Conservation (phyloP, 768 basidiomycete species). For the Dioszegia crocea region DNA sequence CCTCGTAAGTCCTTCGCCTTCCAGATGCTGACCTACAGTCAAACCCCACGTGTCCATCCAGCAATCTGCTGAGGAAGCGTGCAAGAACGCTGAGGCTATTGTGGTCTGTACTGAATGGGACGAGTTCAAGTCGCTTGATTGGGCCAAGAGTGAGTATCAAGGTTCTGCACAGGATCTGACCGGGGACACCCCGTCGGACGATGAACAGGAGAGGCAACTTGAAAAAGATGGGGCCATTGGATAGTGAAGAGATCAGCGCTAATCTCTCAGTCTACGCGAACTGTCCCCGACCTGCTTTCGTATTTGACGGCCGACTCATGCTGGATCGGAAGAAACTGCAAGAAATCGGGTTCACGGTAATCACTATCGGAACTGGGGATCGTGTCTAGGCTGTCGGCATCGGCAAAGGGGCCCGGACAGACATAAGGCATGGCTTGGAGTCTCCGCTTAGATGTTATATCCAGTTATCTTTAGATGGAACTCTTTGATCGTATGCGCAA, state of each 20-base stretch:
- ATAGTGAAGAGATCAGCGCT: too few relatives aligned
- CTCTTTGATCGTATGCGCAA: too few relatives aligned
- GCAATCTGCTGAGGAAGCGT: conserved; percentile 84
- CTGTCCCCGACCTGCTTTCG: conserved; percentile 99
- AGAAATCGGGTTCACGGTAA: too few relatives aligned
- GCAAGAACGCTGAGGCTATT: conserved; percentile 81
- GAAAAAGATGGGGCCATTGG: too few relatives aligned
- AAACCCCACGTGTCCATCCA: conserved; percentile 65
- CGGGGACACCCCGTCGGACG: neutral
- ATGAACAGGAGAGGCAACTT: neutral
- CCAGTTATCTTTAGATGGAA: too few relatives aligned
- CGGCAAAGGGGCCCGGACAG: too few relatives aligned
- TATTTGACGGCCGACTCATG: too few relatives aligned
- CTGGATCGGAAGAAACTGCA: too few relatives aligned
- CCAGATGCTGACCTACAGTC: conserved; percentile 28
- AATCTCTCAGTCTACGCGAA: conserved; percentile 68
- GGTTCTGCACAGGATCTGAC: too few relatives aligned
- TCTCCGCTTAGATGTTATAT: too few relatives aligned
- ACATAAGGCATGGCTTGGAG: too few relatives aligned
- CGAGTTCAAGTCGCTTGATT: conserved; percentile 89
- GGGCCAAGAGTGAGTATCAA: conserved; percentile 61
- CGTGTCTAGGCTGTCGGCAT: conserved; percentile 38
- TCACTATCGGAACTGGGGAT: conserved; percentile 51
- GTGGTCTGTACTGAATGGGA: conserved; percentile 95
- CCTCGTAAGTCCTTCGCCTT: conserved; percentile 56